Evolutionary conservation across 169 alveolate genomes (phyloP), one percentile per base, ranked within the genome.

Genomic region (Plasmodium yoelii): DNA sequence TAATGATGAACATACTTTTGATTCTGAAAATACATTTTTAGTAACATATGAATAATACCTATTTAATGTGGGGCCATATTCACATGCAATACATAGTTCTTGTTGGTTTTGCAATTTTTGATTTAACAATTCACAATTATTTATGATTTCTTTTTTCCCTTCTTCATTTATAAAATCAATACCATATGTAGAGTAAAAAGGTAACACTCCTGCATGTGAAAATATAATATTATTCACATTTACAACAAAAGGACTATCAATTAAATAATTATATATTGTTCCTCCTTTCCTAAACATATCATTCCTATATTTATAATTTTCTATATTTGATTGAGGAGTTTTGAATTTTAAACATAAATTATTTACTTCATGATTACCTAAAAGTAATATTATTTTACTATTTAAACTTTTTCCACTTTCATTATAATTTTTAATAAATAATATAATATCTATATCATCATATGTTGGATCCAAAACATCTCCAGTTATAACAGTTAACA

Each of bases 131-230:
- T 51, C 22, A 59, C 90, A 80, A 55, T 80, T 80, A 61, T 80
- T 65, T 67, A 65, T 60, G 44, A 80, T 39, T 80, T 80, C 90
- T 15, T 18, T 80, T 57, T 67, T 80, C 53, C 90, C 90, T 71
- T 80, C 90, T 26, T n/a, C 5, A 55, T 80, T 80, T 67, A 80
- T 80, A 65, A 53, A 65, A 51, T 80, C 72, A 39, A 80, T 80
- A 39, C 90, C 90, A 59, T 67, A 67, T 7, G 39, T 39, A 60
- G 90, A 69, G 60, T 55, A 80, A 80, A 46, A 67, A 65, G 90
- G 90, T 47, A 80, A 42, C 15, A 80, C 71, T n/a, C 90, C 80
- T 49, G 90, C 90, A 67, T 80, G 90, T 53, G 82, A 80, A 80
- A 80, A 80, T 55, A 53, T 26, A 57, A 80, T 80, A 42, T 80